Evolutionary conservation across 257 asterid species (phyloP).

Genomic region (Linderniella brevidens): DNA sequence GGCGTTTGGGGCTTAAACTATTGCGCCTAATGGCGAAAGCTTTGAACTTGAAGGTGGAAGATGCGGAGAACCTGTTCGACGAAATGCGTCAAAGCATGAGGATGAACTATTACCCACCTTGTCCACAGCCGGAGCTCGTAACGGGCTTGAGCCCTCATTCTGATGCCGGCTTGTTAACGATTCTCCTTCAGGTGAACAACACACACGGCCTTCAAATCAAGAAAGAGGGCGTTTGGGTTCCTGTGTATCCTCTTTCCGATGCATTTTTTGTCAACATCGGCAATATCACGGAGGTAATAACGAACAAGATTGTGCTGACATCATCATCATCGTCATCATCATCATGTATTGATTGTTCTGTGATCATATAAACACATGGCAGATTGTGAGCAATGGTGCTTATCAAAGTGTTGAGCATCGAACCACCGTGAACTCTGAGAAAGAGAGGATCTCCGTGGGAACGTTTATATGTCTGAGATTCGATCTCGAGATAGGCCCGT

Average conservation of each 20-base stretch:
- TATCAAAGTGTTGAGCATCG: constrained; percentile 42
- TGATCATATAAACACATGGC: too few species aligned
- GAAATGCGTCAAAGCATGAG: constrained; percentile 29
- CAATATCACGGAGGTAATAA: constrained; percentile 38
- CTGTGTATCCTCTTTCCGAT: constrained; percentile 22
- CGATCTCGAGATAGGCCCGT: constrained; percentile 33
- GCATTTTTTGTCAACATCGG: constrained; percentile 38
- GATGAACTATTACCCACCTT: constrained; percentile 43
- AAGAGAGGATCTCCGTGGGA: constrained; percentile 39
- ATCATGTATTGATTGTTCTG: too few species aligned
- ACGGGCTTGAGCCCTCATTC: constrained; percentile 38
- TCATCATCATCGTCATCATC: too few species aligned
- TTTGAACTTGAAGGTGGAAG: constrained; percentile 21
- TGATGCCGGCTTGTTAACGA: constrained; percentile 25
- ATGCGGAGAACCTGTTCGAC: constrained; percentile 16
- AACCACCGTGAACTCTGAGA: constrained; percentile 26
- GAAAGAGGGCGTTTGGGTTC: constrained; percentile 32
- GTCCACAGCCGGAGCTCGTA: constrained; percentile 32
- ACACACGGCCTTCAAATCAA: constrained; percentile 32
- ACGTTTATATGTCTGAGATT: constrained; percentile 30
- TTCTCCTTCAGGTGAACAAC: constrained; percentile 29
- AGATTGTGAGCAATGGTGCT: constrained; percentile 38
- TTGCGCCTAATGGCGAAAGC: constrained; percentile 21
- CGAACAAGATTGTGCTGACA: too few species aligned
- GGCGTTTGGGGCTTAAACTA: constrained; percentile 22